These are phyloP conservation scores for Dryadomyces quercivorus DNA, from an alignment of 2,329 filamentous ascomycete genomes.

Conservation along the genomic window DNA sequence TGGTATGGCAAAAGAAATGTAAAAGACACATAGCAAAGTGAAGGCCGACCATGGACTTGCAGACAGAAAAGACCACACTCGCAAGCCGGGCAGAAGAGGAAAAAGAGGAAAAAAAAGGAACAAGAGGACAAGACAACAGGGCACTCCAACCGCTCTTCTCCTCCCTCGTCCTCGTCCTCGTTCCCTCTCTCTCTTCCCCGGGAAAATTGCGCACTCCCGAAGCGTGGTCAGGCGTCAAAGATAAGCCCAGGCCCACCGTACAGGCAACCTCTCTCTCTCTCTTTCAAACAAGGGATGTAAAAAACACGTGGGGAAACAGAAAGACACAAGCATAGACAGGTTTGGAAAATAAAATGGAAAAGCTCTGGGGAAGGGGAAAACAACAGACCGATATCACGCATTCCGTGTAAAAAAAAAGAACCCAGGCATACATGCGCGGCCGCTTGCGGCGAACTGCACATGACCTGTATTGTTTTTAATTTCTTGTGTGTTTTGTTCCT, in stretches of 20 bases:
- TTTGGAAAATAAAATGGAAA: background rate
- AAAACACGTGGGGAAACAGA: background rate
- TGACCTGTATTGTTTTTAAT: background rate
- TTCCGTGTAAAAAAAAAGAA: background rate
- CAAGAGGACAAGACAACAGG: background rate
- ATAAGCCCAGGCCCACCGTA: background rate
- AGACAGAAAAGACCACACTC: background rate
- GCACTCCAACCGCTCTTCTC: background rate
- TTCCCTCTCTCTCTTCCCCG: background rate
- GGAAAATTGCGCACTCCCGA: background rate
- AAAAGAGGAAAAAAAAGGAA: background rate
- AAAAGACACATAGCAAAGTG: background rate
- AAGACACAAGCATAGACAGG: background rate
- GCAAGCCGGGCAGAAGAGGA: background rate
- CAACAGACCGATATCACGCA: background rate
- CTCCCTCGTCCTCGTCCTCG: background rate
- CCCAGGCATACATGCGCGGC: background rate
- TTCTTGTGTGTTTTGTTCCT: background rate
- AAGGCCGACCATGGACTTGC: background rate
- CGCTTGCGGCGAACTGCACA: background rate
- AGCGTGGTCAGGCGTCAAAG: background rate
- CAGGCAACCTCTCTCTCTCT: background rate
- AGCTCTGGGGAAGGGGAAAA: background rate
- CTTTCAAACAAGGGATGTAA: background rate
- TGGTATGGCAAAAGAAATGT: conserved; percentile 1